Percentiles rank a stretch among this genome's conserved stretches.
phyloP scores from a whole-genome alignment of 352 stramenopile genomes.

The Phytophthora megakarya region DNA sequence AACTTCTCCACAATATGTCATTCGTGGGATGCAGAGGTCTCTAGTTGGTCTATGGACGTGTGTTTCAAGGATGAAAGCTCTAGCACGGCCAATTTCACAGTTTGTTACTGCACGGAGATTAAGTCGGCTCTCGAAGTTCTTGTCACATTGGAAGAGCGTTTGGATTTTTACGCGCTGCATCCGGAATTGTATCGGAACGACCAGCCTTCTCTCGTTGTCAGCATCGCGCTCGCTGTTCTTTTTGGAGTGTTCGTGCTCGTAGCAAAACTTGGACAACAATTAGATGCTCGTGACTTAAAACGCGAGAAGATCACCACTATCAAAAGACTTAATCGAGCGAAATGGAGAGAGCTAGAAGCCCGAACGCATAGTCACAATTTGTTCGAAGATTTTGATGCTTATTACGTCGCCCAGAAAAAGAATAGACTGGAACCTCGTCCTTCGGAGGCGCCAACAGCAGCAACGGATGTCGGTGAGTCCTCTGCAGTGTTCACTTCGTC shows the following conservation, averaged over 20 bases:
- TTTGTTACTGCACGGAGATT: constrained; percentile 70
- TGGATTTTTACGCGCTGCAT: constrained; percentile 64
- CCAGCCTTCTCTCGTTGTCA: constrained; percentile 50
- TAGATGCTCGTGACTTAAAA: constrained; percentile 44
- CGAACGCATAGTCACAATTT: constrained; percentile 34
- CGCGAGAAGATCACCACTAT: constrained; percentile 61
- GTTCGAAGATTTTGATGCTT: constrained; percentile 61
- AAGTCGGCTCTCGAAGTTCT: constrained; percentile 67
- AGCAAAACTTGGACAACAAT: constrained; percentile 34
- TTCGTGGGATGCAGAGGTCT: constrained; percentile 47
- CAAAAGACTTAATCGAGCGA: constrained; percentile 60
- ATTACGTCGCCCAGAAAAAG: constrained; percentile 38
- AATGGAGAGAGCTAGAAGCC: constrained; percentile 67
- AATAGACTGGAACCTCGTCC: constrained; percentile 35
- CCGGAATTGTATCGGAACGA: constrained; percentile 71
- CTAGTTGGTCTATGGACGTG: constrained; percentile 49
- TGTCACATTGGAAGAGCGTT: constrained; percentile 62
- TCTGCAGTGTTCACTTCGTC: constrained; percentile 14
- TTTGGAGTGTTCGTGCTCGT: constrained; percentile 44
- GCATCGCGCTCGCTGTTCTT: constrained; percentile 44
- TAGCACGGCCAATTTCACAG: constrained; percentile 46
- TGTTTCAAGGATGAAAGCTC: constrained; percentile 64
- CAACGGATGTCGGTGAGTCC: constrained; percentile 21
- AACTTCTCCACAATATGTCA: constrained; percentile 71
- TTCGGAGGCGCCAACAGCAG: constrained; percentile 24